Percentiles rank a stretch among this genome's conserved stretches.
phyloP scores from a whole-genome alignment of 257 asterid species.

The Knoxia roxburghii region DNA sequence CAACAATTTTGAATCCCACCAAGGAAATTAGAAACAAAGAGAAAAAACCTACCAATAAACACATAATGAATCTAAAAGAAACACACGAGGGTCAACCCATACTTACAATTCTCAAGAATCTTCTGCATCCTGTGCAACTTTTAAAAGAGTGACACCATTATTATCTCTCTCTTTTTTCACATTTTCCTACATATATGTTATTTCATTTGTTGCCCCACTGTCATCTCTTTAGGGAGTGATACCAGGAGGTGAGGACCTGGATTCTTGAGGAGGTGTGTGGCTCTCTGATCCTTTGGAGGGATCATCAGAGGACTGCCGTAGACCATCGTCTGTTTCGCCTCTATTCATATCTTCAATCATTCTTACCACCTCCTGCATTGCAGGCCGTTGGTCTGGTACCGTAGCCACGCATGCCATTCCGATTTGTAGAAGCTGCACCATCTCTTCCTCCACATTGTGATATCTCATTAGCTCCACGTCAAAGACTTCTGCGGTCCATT shows the following conservation, averaged over 20 bases:
- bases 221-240: conserved; percentile 38
- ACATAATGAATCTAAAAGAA: conserved; percentile 5
- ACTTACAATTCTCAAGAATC: conserved; percentile 12
- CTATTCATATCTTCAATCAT: conserved; percentile 83
- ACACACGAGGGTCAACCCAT: conserved; percentile 23
- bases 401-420: conserved; percentile 88
- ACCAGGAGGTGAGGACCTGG: conserved; percentile 60
- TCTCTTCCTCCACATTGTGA: conserved; percentile 91
- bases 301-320: conserved; percentile 71
- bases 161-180: neutral
- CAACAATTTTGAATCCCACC: conserved; percentile 32
- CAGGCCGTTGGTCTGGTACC: conserved; percentile 81
- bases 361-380: conserved; percentile 62
- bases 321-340: conserved; percentile 68
- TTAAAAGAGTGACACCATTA: conserved; percentile 13
- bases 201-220: neutral
- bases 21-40: conserved; percentile 8
- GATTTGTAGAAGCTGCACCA: conserved; percentile 94
- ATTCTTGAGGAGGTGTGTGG: conserved; percentile 73
- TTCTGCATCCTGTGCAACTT: conserved; percentile 12
- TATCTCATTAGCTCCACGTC: conserved; percentile 92
- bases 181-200: neutral
- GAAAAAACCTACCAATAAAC: neutral
- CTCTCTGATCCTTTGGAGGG: conserved; percentile 62
- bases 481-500: conserved; percentile 97